A percentile compares a stretch with the other conserved stretches of the same genome.
Conservation (phyloP, 2,329 filamentous ascomycete species). For the Cladosporium austrohemisphaericum region DNA sequence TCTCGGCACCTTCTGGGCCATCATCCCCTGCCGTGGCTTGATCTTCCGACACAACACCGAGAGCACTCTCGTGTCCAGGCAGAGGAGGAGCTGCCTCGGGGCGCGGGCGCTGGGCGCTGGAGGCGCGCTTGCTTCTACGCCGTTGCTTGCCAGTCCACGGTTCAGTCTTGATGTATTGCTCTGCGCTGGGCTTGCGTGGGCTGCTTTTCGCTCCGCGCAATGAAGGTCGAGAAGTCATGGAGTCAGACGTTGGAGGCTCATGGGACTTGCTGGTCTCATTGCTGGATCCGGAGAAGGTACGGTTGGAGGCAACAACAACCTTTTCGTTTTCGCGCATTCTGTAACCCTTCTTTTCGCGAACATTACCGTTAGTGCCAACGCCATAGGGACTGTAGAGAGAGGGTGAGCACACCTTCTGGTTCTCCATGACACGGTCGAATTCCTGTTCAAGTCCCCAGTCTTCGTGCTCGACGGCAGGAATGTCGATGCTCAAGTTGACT, state of each 20-base stretch:
- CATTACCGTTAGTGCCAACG: slow-evolving; percentile 41
- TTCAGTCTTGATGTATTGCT: slow-evolving; percentile 90
- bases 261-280: slow-evolving; percentile 42
- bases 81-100: slow-evolving; percentile 73
- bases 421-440: slow-evolving; percentile 91
- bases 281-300: slow-evolving; percentile 45
- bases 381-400: slow-evolving; percentile 19
- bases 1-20: slow-evolving; percentile 68
- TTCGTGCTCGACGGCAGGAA: slow-evolving; percentile 65
- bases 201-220: slow-evolving; percentile 61
- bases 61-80: slow-evolving; percentile 73
- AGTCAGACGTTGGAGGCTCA: slow-evolving; percentile 23
- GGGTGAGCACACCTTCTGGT: slow-evolving; percentile 76
- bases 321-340: slow-evolving; percentile 99
- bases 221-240: slow-evolving; percentile 16
- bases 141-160: slow-evolving; percentile 86
- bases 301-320: slow-evolving; percentile 82
- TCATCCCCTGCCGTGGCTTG: slow-evolving; percentile 56
- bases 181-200: slow-evolving; percentile 72
- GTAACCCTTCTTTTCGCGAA: slow-evolving; percentile 83
- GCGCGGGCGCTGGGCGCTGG: slow-evolving; percentile 40
- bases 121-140: slow-evolving; percentile 59
- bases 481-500: slow-evolving; percentile 54
- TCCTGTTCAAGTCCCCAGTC: slow-evolving; percentile 79
- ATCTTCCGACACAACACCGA: slow-evolving; percentile 67